Percentiles rank a stretch among this genome's conserved stretches.
Evolutionary conservation across 305 asterid species (phyloP).

Genomic region (Fraxinus greggii): DNA sequence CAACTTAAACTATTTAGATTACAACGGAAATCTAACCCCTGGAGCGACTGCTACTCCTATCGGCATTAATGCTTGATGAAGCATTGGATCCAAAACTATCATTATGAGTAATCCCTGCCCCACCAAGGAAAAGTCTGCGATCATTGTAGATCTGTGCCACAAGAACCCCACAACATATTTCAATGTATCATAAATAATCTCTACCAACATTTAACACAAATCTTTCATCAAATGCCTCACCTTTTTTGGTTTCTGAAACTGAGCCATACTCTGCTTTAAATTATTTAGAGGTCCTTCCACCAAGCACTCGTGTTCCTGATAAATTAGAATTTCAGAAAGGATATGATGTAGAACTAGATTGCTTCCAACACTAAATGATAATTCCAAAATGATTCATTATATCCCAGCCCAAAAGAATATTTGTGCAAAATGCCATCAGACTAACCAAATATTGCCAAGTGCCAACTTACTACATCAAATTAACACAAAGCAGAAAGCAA

Average conservation of each 20-base stretch:
- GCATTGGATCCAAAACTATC: conserved; percentile 71
- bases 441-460: neutral
- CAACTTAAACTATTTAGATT: neutral
- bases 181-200: conserved; percentile 11
- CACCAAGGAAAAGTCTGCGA: conserved; percentile 85
- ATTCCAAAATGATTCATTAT: conserved; percentile 1
- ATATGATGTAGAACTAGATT: neutral
- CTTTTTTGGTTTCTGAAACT: conserved; percentile 98
- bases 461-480: neutral
- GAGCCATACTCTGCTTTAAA: conserved; percentile 99
- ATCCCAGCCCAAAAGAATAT: neutral
- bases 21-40: conserved; percentile 49
- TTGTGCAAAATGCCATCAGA: neutral
- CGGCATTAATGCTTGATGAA: conserved; percentile 57
- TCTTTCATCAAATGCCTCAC: conserved; percentile 31
- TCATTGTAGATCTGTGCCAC: conserved; percentile 80
- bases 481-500: conserved; percentile 7
- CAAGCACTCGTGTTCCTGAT: conserved; percentile 95
- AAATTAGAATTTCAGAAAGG: conserved; percentile 17
- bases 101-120: conserved; percentile 71
- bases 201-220: neutral
- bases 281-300: conserved; percentile 99
- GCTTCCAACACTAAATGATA: neutral
- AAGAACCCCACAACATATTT: conserved; percentile 31
- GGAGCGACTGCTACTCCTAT: conserved; percentile 80